Conservation (phyloP, 352 stramenopile genomes). For the Phytophthora fragariae region DNA sequence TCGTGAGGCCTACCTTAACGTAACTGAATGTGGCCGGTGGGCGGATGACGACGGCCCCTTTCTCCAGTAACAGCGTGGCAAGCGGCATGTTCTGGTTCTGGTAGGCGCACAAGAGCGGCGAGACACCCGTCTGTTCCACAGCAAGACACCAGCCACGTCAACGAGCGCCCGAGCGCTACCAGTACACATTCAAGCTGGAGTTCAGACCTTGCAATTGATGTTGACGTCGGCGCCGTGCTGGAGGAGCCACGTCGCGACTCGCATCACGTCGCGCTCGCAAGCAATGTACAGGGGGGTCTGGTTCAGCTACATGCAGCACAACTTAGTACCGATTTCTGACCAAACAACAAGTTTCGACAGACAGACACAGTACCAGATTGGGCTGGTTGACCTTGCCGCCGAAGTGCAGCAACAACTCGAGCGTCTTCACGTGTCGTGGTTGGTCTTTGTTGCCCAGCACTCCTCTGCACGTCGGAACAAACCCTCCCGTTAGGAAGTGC, state of each 20-base stretch:
- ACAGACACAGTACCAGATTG: conserved; percentile 53
- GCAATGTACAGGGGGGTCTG: conserved; percentile 67
- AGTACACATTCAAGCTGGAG: neutral
- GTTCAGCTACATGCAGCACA: conserved; percentile 44
- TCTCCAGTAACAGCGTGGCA: conserved; percentile 53
- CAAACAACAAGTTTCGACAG: neutral
- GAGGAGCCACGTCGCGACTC: conserved; percentile 56
- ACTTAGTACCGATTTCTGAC: neutral
- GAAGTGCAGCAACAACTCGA: conserved; percentile 62
- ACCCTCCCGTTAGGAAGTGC: neutral
- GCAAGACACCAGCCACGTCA: neutral
- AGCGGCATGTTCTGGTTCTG: conserved; percentile 57
- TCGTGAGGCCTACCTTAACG: conserved; percentile 48
- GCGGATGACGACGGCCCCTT: conserved; percentile 50
- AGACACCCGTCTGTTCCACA: conserved; percentile 37
- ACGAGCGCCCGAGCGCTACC: too few species aligned
- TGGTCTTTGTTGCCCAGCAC: conserved; percentile 51
- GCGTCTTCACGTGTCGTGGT: conserved; percentile 61
- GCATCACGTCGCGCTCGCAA: conserved; percentile 56
- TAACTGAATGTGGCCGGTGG: conserved; percentile 39
- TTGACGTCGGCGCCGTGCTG: conserved; percentile 64
- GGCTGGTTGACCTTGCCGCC: conserved; percentile 60
- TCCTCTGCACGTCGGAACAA: conserved; percentile 32
- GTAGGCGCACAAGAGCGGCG: conserved; percentile 66
- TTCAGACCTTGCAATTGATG: conserved; percentile 51